Evolutionary conservation across 768 basidiomycete genomes (phyloP).

Genomic region (Leucocoprinus birnbaumii): DNA sequence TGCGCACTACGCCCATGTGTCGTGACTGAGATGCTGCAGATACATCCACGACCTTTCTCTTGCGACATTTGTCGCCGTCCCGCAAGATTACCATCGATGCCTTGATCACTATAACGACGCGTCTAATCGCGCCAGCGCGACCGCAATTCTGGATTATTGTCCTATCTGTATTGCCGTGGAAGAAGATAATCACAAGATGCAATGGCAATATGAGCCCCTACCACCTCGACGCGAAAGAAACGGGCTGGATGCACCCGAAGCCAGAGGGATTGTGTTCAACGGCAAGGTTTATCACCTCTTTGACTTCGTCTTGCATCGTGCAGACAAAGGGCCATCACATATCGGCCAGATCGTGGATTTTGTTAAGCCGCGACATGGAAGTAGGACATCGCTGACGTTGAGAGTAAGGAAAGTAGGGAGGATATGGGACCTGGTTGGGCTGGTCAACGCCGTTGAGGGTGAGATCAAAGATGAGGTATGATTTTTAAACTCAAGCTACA

Average conservation of each 20-base stretch:
- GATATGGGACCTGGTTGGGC: slow-evolving; percentile 36
- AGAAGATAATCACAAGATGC: slow-evolving; percentile 18
- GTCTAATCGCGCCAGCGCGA: background rate
- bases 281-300: slow-evolving; percentile 53
- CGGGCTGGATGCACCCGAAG: slow-evolving; percentile 26
- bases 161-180: slow-evolving; percentile 37
- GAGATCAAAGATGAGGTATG: slow-evolving; percentile 57
- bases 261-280: slow-evolving; percentile 34
- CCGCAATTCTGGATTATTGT: slow-evolving; percentile 50
- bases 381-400: slow-evolving; percentile 41
- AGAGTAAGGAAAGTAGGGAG: slow-evolving; percentile 17
- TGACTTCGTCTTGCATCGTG: slow-evolving; percentile 57
- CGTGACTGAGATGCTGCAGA: slow-evolving; percentile 24
- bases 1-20: background rate
- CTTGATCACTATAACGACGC: slow-evolving; percentile 17
- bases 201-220: slow-evolving; percentile 9
- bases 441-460: slow-evolving; percentile 33
- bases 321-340: slow-evolving; percentile 33
- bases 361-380: slow-evolving; percentile 27
- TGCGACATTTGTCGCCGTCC: slow-evolving; percentile 44
- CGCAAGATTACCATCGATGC: slow-evolving; percentile 18
- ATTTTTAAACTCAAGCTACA: background rate
- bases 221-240: slow-evolving; percentile 14
- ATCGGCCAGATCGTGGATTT: slow-evolving; percentile 12
- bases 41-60: slow-evolving; percentile 45